These are phyloP conservation scores for Diplodia seriata DNA, from an alignment of 2,329 filamentous ascomycete species.

Conservation along the genomic window DNA sequence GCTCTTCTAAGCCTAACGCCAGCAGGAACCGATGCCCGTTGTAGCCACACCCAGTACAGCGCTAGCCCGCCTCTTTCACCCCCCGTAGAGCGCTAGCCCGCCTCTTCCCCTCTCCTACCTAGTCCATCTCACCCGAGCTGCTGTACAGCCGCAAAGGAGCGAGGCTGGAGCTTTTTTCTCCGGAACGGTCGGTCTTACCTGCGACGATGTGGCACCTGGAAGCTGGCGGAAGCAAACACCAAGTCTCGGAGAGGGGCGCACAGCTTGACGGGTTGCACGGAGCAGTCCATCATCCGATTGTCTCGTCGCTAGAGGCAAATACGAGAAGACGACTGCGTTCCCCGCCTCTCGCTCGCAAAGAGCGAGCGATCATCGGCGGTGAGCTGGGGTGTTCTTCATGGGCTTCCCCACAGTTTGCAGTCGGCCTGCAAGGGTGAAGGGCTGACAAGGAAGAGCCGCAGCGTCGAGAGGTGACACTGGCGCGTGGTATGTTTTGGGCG, in stretches of 20 bases:
- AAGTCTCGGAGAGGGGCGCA: neutral
- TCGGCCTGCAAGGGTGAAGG: slow-evolving; percentile 9
- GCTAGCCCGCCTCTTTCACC: neutral
- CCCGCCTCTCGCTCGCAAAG: slow-evolving; percentile 15
- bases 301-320: slow-evolving; percentile 11
- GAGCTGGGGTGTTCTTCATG: slow-evolving; percentile 22
- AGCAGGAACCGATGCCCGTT: slow-evolving; percentile 13
- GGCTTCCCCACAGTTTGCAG: slow-evolving; percentile 25
- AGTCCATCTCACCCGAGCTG: neutral
- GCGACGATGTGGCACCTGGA: neutral
- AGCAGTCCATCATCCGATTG: slow-evolving; percentile 22
- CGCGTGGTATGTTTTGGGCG: slow-evolving; percentile 11
- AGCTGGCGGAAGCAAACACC: slow-evolving; percentile 11
- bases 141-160: slow-evolving; percentile 2
- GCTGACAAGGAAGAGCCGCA: slow-evolving; percentile 5
- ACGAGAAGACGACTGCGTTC: slow-evolving; percentile 17
- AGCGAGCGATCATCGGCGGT: slow-evolving; percentile 27
- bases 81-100: neutral
- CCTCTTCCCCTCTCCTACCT: neutral
- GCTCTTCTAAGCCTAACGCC: slow-evolving; percentile 10
- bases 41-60: slow-evolving; percentile 4
- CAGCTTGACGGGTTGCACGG: neutral
- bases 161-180: slow-evolving; percentile 20
- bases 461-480: slow-evolving; percentile 11
- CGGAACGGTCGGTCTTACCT: slow-evolving; percentile 10